phyloP scores from a whole-genome alignment of 2,329 filamentous ascomycete species.

The Sclerotiophoma versabilis region DNA sequence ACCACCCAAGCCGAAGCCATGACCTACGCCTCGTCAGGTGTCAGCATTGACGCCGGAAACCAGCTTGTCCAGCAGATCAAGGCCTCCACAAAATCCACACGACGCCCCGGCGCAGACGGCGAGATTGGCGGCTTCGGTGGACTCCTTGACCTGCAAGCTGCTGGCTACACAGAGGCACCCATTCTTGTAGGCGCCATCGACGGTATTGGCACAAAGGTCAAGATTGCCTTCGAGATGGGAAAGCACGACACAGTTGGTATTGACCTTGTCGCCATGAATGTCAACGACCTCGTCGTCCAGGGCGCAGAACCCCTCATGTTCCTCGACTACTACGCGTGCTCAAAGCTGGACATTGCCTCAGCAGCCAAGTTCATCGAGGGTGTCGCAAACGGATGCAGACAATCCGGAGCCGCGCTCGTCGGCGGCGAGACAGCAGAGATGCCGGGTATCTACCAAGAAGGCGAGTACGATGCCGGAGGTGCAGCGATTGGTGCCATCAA shows the following conservation, averaged over 20 bases:
- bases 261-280: conserved; percentile 98
- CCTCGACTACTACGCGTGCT: conserved; percentile 97
- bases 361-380: conserved; percentile 89
- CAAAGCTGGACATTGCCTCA: conserved; percentile 77
- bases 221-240: conserved; percentile 87
- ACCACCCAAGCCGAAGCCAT: conserved; percentile 53
- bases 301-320: conserved; percentile 95
- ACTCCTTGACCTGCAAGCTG: conserved; percentile 77
- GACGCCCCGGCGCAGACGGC: conserved; percentile 85
- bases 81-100: conserved; percentile 82
- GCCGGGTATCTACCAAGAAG: conserved; percentile 89
- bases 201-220: conserved; percentile 95
- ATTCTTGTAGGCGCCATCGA: conserved; percentile 94
- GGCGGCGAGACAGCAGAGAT: conserved; percentile 98
- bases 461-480: conserved; percentile 93
- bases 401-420: conserved; percentile 88
- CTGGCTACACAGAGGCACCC: conserved; percentile 76
- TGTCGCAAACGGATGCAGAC: conserved; percentile 84
- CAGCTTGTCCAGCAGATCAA: conserved; percentile 93
- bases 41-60: conserved; percentile 94
- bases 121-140: conserved; percentile 96
- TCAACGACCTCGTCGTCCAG: conserved; percentile 96
- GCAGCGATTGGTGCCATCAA: conserved; percentile 86
- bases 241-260: conserved; percentile 96
- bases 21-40: conserved; percentile 92